Percentiles rank a stretch among this genome's conserved stretches.
Conservation (phyloP, 2,329 filamentous ascomycete species). For the Tothia fuscella region DNA sequence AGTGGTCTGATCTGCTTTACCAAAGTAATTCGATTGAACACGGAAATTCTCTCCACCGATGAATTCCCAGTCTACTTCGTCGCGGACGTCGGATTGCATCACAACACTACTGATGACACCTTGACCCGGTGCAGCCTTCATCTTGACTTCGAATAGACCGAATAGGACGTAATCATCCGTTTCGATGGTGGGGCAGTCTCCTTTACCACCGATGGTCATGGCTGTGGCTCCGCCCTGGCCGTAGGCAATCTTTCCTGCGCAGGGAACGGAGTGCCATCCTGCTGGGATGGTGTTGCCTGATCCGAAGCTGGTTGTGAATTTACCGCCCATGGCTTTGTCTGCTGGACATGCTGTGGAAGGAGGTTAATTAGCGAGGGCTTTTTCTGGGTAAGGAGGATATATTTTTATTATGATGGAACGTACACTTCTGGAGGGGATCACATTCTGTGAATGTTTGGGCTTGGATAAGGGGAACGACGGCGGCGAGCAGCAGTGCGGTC, state of each 20-base stretch:
- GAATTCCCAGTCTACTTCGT: conserved; percentile 21
- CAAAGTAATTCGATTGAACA: conserved; percentile 62
- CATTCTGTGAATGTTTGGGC: conserved; percentile 35
- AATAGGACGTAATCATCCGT: conserved; percentile 3
- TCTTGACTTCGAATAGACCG: conserved; percentile 10
- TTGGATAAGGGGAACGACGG: background rate
- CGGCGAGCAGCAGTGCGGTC: background rate
- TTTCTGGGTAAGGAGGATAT: background rate
- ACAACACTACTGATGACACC: conserved; percentile 9
- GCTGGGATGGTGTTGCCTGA: conserved; percentile 20
- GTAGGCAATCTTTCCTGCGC: conserved; percentile 32
- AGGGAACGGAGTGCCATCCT: conserved; percentile 26
- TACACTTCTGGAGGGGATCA: conserved; percentile 30
- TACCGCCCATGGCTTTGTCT: conserved; percentile 28
- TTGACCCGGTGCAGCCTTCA: conserved; percentile 9
- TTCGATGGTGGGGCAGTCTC: conserved; percentile 5
- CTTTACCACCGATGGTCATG: conserved; percentile 24
- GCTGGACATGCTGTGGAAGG: conserved; percentile 28
- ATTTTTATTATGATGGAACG: no score
- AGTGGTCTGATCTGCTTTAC: conserved; percentile 41
- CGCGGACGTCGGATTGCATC: conserved; percentile 6
- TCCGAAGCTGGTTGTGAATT: conserved; percentile 29
- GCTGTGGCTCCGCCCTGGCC: conserved; percentile 34
- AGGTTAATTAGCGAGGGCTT: background rate
- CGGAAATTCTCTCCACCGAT: conserved; percentile 26